A percentile compares a stretch with the other conserved stretches of the same genome.
phyloP scores from a whole-genome alignment of 164 flowering plant species.

The Hamamelis virginiana region DNA sequence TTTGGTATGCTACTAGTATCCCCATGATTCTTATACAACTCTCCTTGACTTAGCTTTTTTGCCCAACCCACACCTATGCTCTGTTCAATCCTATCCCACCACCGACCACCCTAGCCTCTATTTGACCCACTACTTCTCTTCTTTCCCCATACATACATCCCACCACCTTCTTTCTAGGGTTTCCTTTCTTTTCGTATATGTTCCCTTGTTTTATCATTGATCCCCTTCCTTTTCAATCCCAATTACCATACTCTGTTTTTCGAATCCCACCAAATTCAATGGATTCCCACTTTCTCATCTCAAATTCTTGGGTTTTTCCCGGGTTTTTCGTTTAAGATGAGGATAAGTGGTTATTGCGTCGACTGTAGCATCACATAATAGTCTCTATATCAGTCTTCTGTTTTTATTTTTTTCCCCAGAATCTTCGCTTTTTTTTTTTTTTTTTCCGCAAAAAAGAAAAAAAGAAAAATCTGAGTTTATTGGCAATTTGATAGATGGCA shows the following conservation, averaged over 20 bases:
- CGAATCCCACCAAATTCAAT: constrained; percentile 8
- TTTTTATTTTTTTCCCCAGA: constrained; percentile 10
- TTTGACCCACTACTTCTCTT: constrained; percentile 14
- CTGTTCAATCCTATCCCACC: constrained; percentile 9
- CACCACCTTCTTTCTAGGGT: neutral
- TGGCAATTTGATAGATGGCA: constrained; percentile 44
- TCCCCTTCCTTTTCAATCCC: neutral
- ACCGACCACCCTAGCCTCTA: constrained; percentile 17
- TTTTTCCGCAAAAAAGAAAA: too few relatives aligned
- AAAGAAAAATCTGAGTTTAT: too few relatives aligned
- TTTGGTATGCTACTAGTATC: neutral
- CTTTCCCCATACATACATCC: neutral
- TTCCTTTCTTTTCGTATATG: neutral
- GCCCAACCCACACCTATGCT: constrained; percentile 3
- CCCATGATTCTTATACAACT: neutral
- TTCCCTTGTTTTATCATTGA: neutral
- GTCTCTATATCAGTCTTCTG: constrained; percentile 5
- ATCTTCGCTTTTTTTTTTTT: constrained; percentile 8
- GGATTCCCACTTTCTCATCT: constrained; percentile 18
- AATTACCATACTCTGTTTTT: neutral
- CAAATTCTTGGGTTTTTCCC: constrained; percentile 35
- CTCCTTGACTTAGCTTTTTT: neutral
- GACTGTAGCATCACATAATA: constrained; percentile 28
- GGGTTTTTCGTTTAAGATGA: constrained; percentile 39
- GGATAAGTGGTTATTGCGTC: constrained; percentile 20